Percentiles rank a stretch among this genome's conserved stretches.
These are phyloP conservation scores for Wickerhamiella occidentalis DNA, from an alignment of 805 yeast species.

Conservation along the genomic window DNA sequence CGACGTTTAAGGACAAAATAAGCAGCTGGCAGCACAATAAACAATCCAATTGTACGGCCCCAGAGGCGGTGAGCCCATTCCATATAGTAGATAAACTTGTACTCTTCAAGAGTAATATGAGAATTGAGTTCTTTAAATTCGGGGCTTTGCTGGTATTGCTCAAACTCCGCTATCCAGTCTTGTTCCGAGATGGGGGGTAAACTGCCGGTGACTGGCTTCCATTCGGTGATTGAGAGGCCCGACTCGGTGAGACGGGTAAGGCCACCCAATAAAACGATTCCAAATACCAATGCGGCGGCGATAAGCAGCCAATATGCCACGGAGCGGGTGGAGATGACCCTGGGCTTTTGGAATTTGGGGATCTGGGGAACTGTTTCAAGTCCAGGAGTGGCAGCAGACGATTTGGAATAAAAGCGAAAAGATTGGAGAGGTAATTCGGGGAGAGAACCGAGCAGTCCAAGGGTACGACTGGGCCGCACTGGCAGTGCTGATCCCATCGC, in stretches of 20 bases:
- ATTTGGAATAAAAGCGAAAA: background rate
- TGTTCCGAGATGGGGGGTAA: conserved; percentile 71
- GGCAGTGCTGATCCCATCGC: no score
- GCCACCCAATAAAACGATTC: conserved; percentile 94
- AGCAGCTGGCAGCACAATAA: conserved; percentile 71
- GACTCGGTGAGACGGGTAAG: conserved; percentile 90
- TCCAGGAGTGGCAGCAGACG: conserved; percentile 13
- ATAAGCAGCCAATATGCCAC: conserved; percentile 87
- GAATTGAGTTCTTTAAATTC: conserved; percentile 85
- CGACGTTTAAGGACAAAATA: conserved; percentile 60
- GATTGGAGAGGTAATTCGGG: background rate
- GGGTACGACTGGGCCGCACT: no score
- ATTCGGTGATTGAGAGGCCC: conserved; percentile 90
- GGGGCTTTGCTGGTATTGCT: conserved; percentile 71
- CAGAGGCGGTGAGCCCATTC: conserved; percentile 94
- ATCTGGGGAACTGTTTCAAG: conserved; percentile 17
- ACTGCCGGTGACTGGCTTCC: conserved; percentile 96
- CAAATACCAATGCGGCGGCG: conserved; percentile 80
- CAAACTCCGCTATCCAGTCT: conserved; percentile 81
- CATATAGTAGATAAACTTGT: conserved; percentile 89
- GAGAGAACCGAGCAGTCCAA: background rate
- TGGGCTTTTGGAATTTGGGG: conserved; percentile 17
- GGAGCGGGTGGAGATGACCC: conserved; percentile 36
- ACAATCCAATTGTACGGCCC: conserved; percentile 82
- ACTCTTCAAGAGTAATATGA: conserved; percentile 79